Percentiles rank a stretch among this genome's conserved stretches.
Conservation (phyloP, 768 basidiomycete species). For the Agaricus sinodeliciosus region DNA sequence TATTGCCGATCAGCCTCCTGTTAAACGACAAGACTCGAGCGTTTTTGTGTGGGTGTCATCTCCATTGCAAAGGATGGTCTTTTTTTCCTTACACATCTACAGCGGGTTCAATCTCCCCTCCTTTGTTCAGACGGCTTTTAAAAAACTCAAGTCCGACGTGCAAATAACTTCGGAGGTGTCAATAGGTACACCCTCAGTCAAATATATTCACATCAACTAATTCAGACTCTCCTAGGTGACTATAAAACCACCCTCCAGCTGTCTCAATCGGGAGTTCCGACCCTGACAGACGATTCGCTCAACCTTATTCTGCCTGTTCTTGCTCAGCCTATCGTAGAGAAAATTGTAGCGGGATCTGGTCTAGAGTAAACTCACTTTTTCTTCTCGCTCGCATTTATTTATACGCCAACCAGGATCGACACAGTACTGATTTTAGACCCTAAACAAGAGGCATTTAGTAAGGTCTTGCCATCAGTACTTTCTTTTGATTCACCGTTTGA, state of each 20-base stretch:
- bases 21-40: slow-evolving; percentile 31
- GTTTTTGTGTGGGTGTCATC: slow-evolving; percentile 42
- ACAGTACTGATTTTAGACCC: slow-evolving; percentile 58
- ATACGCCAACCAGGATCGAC: slow-evolving; percentile 35
- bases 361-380: slow-evolving; percentile 31
- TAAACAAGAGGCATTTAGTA: slow-evolving; percentile 51
- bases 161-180: slow-evolving; percentile 44
- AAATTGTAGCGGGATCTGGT: slow-evolving; percentile 51
- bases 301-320: slow-evolving; percentile 62
- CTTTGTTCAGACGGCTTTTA: slow-evolving; percentile 63
- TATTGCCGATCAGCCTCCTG: slow-evolving; percentile 20
- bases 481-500: neutral
- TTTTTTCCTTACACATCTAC: neutral
- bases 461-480: slow-evolving; percentile 9
- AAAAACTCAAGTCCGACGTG: slow-evolving; percentile 56
- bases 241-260: slow-evolving; percentile 60
- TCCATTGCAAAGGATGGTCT: neutral
- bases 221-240: slow-evolving; percentile 34
- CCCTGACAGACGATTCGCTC: slow-evolving; percentile 53
- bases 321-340: slow-evolving; percentile 70
- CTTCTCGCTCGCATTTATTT: neutral
- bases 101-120: slow-evolving; percentile 58
- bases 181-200: slow-evolving; percentile 37
- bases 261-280: slow-evolving; percentile 48
- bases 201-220: neutral